Base-by-base conservation (phyloP, 2,329 filamentous ascomycete species). In the Aspergillus vadensis region DNA sequence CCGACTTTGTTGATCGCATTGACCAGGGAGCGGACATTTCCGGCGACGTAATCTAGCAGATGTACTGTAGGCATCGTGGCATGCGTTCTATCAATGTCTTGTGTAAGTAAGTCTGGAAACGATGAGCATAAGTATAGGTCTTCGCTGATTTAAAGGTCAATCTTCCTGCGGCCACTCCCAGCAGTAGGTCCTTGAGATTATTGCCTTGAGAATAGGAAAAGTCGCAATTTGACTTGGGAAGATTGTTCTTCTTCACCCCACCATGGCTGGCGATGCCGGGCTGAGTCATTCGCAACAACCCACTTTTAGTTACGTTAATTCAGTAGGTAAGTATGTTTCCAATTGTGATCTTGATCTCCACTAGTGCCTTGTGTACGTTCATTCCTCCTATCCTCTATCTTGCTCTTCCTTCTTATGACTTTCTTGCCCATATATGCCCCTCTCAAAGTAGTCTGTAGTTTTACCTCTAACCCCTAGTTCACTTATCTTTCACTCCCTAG, bases 1-100 rank as follows among this genome's bases (percentile, higher is more conserved):
- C 95, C 95, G 61, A 94, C 85, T 78, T 95, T 96, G 77, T 99
- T 94, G 72, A 99, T 96, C 70, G 94, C 95, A 82, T 99, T 99
- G 74, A 93, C 94, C 70, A 99, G 86, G 65, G 93, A 97, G 66
- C 94, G 90, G 69, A 99, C 88, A 77, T 99, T 99, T 73, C 95
- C 95, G 63, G 95, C 94, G 67, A 97, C 94, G 76, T 97, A 98
- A 81, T 98, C 86, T 56, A 89, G 81, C 39, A 83, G 71, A 67
- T 83, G 79, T 57, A 82, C 81, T 27, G 76, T 81, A 39, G 80
- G 78, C 80, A 81, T 82, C 54, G 57, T 55, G 49, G 19, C 23
- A 27, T 32, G 38, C 27, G 41, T 17, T 51, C 15, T n/a, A 30
- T 25, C 21, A 39, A 17, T 36, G 32, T 38, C 30, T 21, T 52